phyloP scores from a whole-genome alignment of 1,284 basidiomycete genomes.

The Sutorius eximius region DNA sequence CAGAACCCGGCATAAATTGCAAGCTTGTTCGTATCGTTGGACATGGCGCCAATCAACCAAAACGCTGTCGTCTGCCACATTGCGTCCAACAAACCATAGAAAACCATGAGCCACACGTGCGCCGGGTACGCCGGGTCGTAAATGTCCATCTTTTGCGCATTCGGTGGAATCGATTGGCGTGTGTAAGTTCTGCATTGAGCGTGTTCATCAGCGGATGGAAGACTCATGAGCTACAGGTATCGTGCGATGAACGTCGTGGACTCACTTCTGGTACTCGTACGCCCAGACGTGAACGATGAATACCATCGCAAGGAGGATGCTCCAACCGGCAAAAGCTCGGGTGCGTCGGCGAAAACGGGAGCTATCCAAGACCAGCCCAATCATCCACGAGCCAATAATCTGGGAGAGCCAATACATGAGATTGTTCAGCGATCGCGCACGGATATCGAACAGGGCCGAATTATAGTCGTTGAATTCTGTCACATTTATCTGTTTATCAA shows the following conservation, averaged over 20 bases:
- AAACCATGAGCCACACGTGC: constrained; percentile 39
- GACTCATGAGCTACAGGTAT: not conserved
- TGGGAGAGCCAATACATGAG: constrained; percentile 41
- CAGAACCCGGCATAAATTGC: constrained; percentile 44
- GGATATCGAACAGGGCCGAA: constrained; percentile 39
- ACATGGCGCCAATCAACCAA: constrained; percentile 43
- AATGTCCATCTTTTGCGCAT: constrained; percentile 28
- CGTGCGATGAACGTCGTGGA: not conserved
- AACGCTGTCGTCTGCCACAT: constrained; percentile 44
- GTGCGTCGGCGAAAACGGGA: constrained; percentile 40
- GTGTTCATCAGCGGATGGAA: not conserved
- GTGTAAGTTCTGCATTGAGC: constrained; percentile 15
- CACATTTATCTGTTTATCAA: not conserved
- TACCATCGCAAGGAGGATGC: constrained; percentile 44
- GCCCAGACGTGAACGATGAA: constrained; percentile 52
- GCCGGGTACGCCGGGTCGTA: constrained; percentile 33
- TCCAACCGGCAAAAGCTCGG: constrained; percentile 50
- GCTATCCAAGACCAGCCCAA: constrained; percentile 44
- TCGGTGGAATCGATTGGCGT: constrained; percentile 6
- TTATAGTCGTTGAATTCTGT: constrained; percentile 41
- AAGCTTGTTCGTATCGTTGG: constrained; percentile 40
- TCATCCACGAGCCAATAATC: constrained; percentile 38
- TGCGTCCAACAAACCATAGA: constrained; percentile 41
- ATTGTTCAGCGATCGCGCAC: constrained; percentile 37
- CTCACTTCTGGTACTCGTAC: constrained; percentile 52